Conservation (phyloP, 768 basidiomycete species). For the Hygrophoropsis aurantiaca region DNA sequence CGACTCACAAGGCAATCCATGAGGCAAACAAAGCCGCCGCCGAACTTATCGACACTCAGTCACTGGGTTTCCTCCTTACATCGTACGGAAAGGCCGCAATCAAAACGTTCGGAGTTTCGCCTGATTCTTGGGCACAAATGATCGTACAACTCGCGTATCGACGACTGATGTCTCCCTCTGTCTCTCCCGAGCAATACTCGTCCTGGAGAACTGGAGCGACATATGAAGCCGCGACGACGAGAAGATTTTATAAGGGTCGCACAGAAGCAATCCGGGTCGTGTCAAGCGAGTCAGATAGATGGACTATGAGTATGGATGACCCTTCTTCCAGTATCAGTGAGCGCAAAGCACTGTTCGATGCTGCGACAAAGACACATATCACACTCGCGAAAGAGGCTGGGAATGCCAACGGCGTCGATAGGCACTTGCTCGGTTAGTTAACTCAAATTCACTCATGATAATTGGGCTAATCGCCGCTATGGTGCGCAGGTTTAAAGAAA, state of each 20-base stretch:
- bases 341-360: conserved; percentile 52
- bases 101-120: conserved; percentile 86
- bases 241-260: conserved; percentile 83
- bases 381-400: conserved; percentile 64
- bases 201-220: conserved; percentile 68
- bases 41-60: conserved; percentile 63
- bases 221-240: conserved; percentile 94
- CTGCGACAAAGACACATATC: conserved; percentile 66
- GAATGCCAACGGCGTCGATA: conserved; percentile 75
- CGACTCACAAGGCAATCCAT: conserved; percentile 50
- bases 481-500: conserved; percentile 70
- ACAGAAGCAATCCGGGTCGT: conserved; percentile 94
- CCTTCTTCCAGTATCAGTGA: conserved; percentile 29
- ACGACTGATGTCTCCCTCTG: conserved; percentile 40
- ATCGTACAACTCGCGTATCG: conserved; percentile 87
- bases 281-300: conserved; percentile 72
- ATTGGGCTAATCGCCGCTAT: neutral
- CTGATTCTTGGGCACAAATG: conserved; percentile 95
- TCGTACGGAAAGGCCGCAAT: conserved; percentile 83
- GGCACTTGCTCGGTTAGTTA: conserved; percentile 77
- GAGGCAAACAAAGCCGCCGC: conserved; percentile 54
- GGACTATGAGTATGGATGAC: conserved; percentile 75
- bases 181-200: conserved; percentile 26
- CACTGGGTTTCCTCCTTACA: conserved; percentile 61
- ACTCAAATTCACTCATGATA: neutral